Evolutionary conservation across 352 stramenopile genomes (phyloP), one percentile per base, ranked within the genome.

Genomic region (Paralagenidium karlingii): DNA sequence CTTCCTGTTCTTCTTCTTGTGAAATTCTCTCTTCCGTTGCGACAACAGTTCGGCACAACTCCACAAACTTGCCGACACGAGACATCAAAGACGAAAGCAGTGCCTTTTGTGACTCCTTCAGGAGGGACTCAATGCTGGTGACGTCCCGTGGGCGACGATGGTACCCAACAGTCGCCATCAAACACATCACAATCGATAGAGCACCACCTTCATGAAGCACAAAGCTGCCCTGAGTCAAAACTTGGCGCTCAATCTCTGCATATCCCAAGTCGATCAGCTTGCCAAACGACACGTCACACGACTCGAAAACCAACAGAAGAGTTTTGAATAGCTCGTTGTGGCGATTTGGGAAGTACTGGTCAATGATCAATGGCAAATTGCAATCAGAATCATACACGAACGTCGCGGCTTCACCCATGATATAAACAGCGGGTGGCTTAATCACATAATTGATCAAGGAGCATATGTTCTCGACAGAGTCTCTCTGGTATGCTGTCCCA

Each of bases 381-480:
- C 82, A 51, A 43, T 91, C 74, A n/a, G 74, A 78, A 33, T 88
- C 87, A 18, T 88, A 71, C 7, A 87, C 78, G 37, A 91, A 91
- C 27, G 76, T 87, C 25, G 73, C 70, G 22, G 86, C 60, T 25
- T 82, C 67, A 43, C 69, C 78, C 68, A 90, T 83, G 38, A 91
- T 78, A 46, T 87, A 91, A 25, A 91, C 73, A 8, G 75, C 79
- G 26, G 78, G 78, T 13, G 78, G 78, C 41, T 83, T 86, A 28
- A 91, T 68, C 45, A 88, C 87, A 47, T 89, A 91, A 45, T 91
- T 91, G 42, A 86, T 41, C 38, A 89, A 37, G 15, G 58, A 70
- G 45, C 78, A 91, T 53, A 88, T 88, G 29, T 91, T 91, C 43
- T 91, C 78, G 43, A 91, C 67, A 15, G 78, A 87, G 42, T 91